Evolutionary conservation across 2,329 filamentous ascomycete species (phyloP).

Genomic region (Curvularia hawaiiensis): DNA sequence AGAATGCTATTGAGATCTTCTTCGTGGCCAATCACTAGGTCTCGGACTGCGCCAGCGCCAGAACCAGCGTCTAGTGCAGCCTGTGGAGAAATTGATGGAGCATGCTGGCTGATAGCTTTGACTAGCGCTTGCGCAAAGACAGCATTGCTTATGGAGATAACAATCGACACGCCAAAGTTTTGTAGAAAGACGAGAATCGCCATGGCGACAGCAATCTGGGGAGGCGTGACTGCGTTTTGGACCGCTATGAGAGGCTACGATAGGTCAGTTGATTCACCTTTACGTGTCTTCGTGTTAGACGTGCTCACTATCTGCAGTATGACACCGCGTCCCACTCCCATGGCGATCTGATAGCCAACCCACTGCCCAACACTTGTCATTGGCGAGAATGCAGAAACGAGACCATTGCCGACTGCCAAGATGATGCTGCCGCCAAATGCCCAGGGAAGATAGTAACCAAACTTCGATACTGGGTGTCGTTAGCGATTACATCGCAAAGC

Average conservation of each 20-base stretch:
- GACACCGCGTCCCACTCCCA: conserved; percentile 33
- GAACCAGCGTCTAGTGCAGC: conserved; percentile 32
- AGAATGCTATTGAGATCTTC: conserved; percentile 28
- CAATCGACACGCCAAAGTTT: conserved; percentile 41
- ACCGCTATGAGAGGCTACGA: conserved; percentile 37
- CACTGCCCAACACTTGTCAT: conserved; percentile 37
- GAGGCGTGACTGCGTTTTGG: conserved; percentile 34
- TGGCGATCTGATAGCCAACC: conserved; percentile 37
- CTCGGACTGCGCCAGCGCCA: conserved; percentile 29
- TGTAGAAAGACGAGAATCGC: conserved; percentile 46
- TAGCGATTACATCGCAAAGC: neutral
- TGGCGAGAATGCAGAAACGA: conserved; percentile 48
- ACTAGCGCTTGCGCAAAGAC: conserved; percentile 35
- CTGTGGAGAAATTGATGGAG: conserved; percentile 30
- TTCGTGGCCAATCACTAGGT: conserved; percentile 22
- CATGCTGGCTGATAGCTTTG: conserved; percentile 22
- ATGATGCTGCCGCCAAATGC: conserved; percentile 36
- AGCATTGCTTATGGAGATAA: conserved; percentile 36
- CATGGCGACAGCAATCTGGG: conserved; percentile 39
- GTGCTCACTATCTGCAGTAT: conserved; percentile 31
- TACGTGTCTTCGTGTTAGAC: neutral
- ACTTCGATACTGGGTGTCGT: conserved; percentile 19
- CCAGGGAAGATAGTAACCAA: conserved; percentile 40
- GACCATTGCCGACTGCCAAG: conserved; percentile 48
- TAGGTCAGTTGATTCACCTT: conserved; percentile 1